Conservation (phyloP, 768 basidiomycete species). For the Termitomyces titanicus region DNA sequence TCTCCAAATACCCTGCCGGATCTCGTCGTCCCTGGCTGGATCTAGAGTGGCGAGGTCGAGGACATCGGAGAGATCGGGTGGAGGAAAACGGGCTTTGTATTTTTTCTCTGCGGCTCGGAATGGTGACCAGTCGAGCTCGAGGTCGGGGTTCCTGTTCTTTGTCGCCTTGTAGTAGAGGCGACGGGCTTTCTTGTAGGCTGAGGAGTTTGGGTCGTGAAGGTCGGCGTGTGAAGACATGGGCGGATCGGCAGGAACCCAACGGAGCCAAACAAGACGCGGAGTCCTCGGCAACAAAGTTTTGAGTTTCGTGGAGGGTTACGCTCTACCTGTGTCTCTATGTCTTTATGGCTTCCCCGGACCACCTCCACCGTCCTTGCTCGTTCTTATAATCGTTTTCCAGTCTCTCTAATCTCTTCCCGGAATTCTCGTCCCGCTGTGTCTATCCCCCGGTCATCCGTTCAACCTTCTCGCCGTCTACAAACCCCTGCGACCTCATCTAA, state of each 20-base stretch:
- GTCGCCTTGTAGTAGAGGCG: conserved; percentile 59
- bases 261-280: conserved; percentile 26
- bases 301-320: not conserved
- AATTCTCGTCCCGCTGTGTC: not conserved
- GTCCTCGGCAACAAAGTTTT: conserved; percentile 5
- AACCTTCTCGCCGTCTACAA: conserved; percentile 22
- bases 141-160: conserved; percentile 41
- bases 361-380: conserved; percentile 40
- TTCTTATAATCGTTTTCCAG: conserved; percentile 27
- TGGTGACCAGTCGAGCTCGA: conserved; percentile 61
- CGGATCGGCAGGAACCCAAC: conserved; percentile 15
- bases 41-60: conserved; percentile 63
- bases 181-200: conserved; percentile 57
- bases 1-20: conserved; percentile 42
- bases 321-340: conserved; percentile 44
- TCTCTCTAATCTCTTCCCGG: conserved; percentile 19
- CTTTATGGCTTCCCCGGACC: conserved; percentile 71
- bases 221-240: conserved; percentile 26
- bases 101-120: conserved; percentile 78
- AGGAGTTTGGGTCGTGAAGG: conserved; percentile 42
- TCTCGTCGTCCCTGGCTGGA: conserved; percentile 34
- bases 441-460: conserved; percentile 16
- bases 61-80: conserved; percentile 65
- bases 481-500: conserved; percentile 28
- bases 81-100: conserved; percentile 77